Evolutionary conservation across 176 grass and related monocot genomes (phyloP).

Genomic region (Hordeum marinum): DNA sequence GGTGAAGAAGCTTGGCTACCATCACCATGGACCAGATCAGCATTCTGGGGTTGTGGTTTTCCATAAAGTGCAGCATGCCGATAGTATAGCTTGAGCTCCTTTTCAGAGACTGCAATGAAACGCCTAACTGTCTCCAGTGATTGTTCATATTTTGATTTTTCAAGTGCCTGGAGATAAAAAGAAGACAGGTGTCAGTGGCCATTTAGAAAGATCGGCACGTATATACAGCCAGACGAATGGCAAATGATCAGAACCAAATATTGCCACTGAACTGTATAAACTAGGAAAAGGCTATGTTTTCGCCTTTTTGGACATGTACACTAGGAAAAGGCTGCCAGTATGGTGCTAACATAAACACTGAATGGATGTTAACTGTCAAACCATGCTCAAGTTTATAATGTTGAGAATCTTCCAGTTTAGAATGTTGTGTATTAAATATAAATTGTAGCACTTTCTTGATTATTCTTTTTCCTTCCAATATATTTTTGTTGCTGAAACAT

Average conservation of each 20-base stretch:
- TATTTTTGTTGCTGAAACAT: background rate
- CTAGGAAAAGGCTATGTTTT: background rate
- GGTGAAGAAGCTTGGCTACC: constrained; percentile 22
- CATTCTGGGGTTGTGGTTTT: constrained; percentile 47
- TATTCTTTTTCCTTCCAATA: background rate
- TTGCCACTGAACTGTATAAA: background rate
- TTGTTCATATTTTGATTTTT: constrained; percentile 98
- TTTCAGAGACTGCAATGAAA: constrained; percentile 77
- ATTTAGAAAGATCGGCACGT: background rate
- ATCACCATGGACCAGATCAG: constrained; percentile 42
- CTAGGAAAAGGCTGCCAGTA: background rate
- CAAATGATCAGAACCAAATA: background rate
- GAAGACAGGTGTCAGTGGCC: constrained; percentile 3
- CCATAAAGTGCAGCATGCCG: constrained; percentile 83
- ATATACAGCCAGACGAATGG: background rate
- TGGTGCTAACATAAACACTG: background rate
- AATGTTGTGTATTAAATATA: background rate
- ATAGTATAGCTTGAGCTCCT: constrained; percentile 82
- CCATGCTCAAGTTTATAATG: background rate
- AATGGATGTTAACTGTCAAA: constrained; percentile 8
- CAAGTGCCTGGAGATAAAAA: constrained; percentile 68
- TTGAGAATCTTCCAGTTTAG: background rate
- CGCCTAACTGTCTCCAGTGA: constrained; percentile 69
- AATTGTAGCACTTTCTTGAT: background rate
- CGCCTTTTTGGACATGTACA: no score